A percentile compares a stretch with the other conserved stretches of the same genome.
These are phyloP conservation scores for Neckera pumila DNA, from an alignment of 225 moss, liverwort and hornwort species.

Conservation along the genomic window DNA sequence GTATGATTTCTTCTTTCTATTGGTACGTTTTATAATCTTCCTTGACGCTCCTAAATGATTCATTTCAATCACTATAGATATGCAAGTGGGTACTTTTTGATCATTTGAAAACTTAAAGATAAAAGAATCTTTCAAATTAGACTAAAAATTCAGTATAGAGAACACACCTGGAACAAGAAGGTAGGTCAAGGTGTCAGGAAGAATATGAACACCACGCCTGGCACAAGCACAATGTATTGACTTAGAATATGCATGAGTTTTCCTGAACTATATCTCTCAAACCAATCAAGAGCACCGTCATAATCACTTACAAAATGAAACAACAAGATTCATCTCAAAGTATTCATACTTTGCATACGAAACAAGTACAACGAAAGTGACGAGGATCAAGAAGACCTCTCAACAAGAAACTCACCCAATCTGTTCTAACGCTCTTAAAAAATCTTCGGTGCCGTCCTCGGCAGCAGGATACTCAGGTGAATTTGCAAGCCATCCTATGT, in stretches of 20 bases:
- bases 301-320: background rate
- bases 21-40: background rate
- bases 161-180: constrained; percentile 85
- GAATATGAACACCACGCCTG: constrained; percentile 89
- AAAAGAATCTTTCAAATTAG: background rate
- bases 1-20: background rate
- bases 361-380: background rate
- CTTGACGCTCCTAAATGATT: background rate
- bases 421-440: constrained; percentile 77
- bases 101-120: background rate
- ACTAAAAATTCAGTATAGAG: background rate
- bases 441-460: constrained; percentile 73
- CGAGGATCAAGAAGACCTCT: background rate
- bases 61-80: background rate
- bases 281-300: background rate
- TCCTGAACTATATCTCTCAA: background rate
- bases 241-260: background rate
- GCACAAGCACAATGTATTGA: constrained; percentile 3
- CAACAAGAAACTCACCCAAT: constrained; percentile 51
- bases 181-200: constrained; percentile 79
- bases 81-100: background rate
- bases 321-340: background rate
- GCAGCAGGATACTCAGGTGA: constrained; percentile 56
- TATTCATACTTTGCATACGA: background rate
- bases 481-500: constrained; percentile 90